These are phyloP conservation scores for Metschnikowia bowlesiae DNA, from an alignment of 805 yeast species.

Conservation along the genomic window DNA sequence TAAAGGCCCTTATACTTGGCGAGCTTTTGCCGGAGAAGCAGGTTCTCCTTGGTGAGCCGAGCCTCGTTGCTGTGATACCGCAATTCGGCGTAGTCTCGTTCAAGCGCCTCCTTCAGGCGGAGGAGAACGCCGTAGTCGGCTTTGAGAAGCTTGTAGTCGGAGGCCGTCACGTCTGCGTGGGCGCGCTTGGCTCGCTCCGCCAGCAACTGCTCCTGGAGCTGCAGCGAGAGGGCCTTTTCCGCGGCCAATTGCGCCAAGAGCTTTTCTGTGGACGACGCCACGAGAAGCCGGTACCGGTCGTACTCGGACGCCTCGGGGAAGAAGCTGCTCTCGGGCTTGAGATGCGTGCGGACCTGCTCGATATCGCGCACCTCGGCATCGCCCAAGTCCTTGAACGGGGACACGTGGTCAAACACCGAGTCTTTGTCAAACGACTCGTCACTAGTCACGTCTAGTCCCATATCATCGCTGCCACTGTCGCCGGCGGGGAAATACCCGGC, in stretches of 20 bases:
- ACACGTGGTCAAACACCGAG: constrained; percentile 1
- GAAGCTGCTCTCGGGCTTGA: background rate
- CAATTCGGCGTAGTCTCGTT: constrained; percentile 3
- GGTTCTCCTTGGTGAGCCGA: constrained; percentile 24
- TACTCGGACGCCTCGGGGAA: constrained; percentile 19
- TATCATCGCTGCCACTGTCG: background rate
- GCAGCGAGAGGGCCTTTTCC: constrained; percentile 1
- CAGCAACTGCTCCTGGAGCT: constrained; percentile 6
- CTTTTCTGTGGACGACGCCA: constrained; percentile 26
- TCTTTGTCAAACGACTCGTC: background rate
- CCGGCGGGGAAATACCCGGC: background rate
- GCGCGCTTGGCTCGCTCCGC: background rate
- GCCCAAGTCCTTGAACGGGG: background rate
- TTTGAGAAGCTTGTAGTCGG: constrained; percentile 9
- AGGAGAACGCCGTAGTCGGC: constrained; percentile 1
- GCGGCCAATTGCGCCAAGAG: constrained; percentile 17
- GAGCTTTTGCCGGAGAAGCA: constrained; percentile 29
- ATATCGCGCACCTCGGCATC: constrained; percentile 1
- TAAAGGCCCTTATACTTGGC: constrained; percentile 33
- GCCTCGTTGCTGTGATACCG: constrained; percentile 11
- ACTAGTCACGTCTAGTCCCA: background rate
- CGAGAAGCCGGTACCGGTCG: constrained; percentile 24
- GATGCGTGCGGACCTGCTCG: background rate
- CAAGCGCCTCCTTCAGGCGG: constrained; percentile 5
- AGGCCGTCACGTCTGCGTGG: constrained; percentile 3